phyloP scores from a whole-genome alignment of 2,329 filamentous ascomycete genomes.

The Nectriaceae sp. region DNA sequence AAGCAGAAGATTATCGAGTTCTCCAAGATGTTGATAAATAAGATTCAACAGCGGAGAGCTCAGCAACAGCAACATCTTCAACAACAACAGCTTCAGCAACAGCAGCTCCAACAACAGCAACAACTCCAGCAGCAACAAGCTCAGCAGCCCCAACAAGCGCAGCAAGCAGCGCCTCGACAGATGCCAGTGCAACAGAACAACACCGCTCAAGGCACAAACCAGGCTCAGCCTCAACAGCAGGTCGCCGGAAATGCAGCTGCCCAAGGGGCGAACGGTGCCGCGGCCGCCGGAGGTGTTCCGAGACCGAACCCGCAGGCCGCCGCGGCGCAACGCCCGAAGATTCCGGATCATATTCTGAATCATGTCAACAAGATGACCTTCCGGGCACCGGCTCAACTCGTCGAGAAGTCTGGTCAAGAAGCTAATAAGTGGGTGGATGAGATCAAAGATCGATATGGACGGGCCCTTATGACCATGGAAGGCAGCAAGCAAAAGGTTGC shows the following conservation, averaged over 20 bases:
- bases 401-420: conserved; percentile 44
- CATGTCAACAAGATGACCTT: conserved; percentile 53
- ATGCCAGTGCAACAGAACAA: conserved; percentile 21
- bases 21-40: conserved; percentile 56
- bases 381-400: conserved; percentile 43
- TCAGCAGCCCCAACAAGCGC: conserved; percentile 9
- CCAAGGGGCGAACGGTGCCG: conserved; percentile 10
- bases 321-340: conserved; percentile 31
- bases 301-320: conserved; percentile 24
- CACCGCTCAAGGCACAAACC: conserved; percentile 21
- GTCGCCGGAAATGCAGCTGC: conserved; percentile 10
- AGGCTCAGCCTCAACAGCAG: conserved; percentile 21
- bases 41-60: conserved; percentile 46
- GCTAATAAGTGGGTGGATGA: conserved; percentile 52
- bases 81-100: conserved; percentile 30
- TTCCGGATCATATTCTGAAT: conserved; percentile 47
- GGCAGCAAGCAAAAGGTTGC: conserved; percentile 41
- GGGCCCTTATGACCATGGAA: conserved; percentile 54
- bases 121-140: conserved; percentile 21
- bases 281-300: conserved; percentile 13
- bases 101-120: conserved; percentile 24
- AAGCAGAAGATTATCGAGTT: conserved; percentile 63
- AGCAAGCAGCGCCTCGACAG: conserved; percentile 22
- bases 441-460: conserved; percentile 47
- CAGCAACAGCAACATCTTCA: conserved; percentile 38